Base-by-base conservation (phyloP, 208 protist genomes). In the Porcisia hertigi region DNA sequence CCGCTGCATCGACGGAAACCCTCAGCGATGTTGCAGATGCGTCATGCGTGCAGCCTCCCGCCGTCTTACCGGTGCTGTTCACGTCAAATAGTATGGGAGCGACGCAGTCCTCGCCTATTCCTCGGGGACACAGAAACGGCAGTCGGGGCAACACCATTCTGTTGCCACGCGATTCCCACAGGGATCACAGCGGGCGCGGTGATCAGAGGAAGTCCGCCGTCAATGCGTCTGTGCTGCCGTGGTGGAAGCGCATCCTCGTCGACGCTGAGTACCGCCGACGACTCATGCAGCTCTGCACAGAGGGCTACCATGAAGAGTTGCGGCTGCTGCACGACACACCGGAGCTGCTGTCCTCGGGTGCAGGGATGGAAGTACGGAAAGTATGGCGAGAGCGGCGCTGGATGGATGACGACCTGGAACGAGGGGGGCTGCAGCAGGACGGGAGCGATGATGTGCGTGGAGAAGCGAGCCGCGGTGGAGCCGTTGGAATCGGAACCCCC, bases 241-340 rank as follows among this genome's bases (percentile, higher is more conserved):
- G 92, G 92, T 96, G 92, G 92, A 91, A 92, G 80, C 82, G 77
- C 14, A 90, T 94, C 43, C 75, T 91, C 7, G 76, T 96, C 7
- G 80, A 91, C 55, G 36, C 55, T 2, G 75, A 41, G 25, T 96
- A 94, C 73, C 86, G 92, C 1, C 59, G 65, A 41, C 80, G 84
- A 14, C 71, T 96, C 12, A 86, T 67, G 62, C 69, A 80, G 39
- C 78, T 92, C 25, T 83, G 87, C 43, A 91, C 87, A 1, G 75
- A 75, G 47, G 72, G 64, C 6, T 93, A 95, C 58, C 81, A 86
- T n/a, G 71, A 65, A 14, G 91, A 95, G 77, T 76, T 90, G 62
- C 64, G 69, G n/a, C 8, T 89, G 39, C 70, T 95, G 45, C 71
- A 69, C 20, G 52, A 88, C 55, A 71, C 69, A n/a, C 90, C 90